phyloP scores from a whole-genome alignment of 208 protist genomes.

The Endotrypanum monterogeii region DNA sequence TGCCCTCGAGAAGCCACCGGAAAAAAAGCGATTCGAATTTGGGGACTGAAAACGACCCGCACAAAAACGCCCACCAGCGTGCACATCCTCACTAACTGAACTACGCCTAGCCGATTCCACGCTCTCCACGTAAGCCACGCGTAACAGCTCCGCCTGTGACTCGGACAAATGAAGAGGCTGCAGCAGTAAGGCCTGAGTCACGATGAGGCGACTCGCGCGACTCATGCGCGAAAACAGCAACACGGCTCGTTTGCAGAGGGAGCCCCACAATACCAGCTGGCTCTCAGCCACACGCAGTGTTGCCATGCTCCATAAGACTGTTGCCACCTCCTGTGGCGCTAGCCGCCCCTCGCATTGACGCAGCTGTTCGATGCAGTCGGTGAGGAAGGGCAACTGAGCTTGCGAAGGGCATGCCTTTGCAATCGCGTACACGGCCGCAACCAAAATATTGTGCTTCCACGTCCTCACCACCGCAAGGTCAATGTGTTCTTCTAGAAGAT shows the following conservation, averaged over 20 bases:
- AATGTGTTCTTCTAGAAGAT: conserved; percentile 39
- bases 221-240: conserved; percentile 46
- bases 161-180: conserved; percentile 26
- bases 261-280: conserved; percentile 48
- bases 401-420: conserved; percentile 41
- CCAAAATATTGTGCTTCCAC: conserved; percentile 55
- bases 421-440: conserved; percentile 56
- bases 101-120: not conserved
- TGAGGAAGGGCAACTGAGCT: conserved; percentile 28
- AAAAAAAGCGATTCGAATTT: too few relatives aligned
- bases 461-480: conserved; percentile 32
- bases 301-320: conserved; percentile 69
- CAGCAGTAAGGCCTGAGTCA: conserved; percentile 60
- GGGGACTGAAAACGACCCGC: not conserved
- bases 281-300: conserved; percentile 27
- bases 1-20: not conserved
- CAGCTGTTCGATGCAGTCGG: conserved; percentile 43
- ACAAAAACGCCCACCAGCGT: not conserved
- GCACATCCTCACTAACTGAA: not conserved
- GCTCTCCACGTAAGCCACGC: conserved; percentile 5
- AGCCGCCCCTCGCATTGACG: conserved; percentile 50
- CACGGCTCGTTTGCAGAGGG: conserved; percentile 48
- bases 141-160: conserved; percentile 30
- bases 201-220: conserved; percentile 34
- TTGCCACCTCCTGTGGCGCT: conserved; percentile 42